A percentile compares a stretch with the other conserved stretches of the same genome.
These are phyloP conservation scores for Phytophthora sojae DNA, from an alignment of 352 stramenopile genomes.

Conservation along the genomic window DNA sequence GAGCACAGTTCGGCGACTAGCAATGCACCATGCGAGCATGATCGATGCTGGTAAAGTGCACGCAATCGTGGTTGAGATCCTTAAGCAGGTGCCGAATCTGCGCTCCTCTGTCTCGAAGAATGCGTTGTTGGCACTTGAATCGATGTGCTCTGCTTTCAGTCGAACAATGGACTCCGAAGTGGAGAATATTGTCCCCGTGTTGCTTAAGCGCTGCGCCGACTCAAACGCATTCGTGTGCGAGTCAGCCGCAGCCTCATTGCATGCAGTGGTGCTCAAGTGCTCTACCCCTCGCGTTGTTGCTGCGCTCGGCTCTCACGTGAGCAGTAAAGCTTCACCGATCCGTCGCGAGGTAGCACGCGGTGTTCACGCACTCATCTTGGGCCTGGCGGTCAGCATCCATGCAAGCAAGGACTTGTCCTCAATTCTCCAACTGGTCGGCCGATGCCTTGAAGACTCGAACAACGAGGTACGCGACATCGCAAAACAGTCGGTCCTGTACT, in stretches of 20 bases:
- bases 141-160: conserved; percentile 55
- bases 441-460: conserved; percentile 76
- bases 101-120: conserved; percentile 82
- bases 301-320: conserved; percentile 49
- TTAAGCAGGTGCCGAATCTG: conserved; percentile 73
- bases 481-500: conserved; percentile 68
- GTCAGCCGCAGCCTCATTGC: conserved; percentile 52
- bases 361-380: conserved; percentile 60
- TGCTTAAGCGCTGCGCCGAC: conserved; percentile 74
- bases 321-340: conserved; percentile 59
- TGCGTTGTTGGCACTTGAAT: conserved; percentile 72
- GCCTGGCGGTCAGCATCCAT: conserved; percentile 42
- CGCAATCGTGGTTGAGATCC: conserved; percentile 50
- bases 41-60: conserved; percentile 57
- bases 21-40: conserved; percentile 54
- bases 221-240: conserved; percentile 84
- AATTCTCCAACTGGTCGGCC: conserved; percentile 60
- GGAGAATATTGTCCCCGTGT: conserved; percentile 60
- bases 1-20: conserved; percentile 63
- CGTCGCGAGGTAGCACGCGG: conserved; percentile 66
- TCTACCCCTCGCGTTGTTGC: conserved; percentile 55
- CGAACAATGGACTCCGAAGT: conserved; percentile 66
- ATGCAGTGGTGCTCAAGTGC: conserved; percentile 64
- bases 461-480: conserved; percentile 78
- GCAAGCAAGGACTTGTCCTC: conserved; percentile 48